Conservation (phyloP, 1,284 basidiomycete species). For the Pisolithus thermaeus region DNA sequence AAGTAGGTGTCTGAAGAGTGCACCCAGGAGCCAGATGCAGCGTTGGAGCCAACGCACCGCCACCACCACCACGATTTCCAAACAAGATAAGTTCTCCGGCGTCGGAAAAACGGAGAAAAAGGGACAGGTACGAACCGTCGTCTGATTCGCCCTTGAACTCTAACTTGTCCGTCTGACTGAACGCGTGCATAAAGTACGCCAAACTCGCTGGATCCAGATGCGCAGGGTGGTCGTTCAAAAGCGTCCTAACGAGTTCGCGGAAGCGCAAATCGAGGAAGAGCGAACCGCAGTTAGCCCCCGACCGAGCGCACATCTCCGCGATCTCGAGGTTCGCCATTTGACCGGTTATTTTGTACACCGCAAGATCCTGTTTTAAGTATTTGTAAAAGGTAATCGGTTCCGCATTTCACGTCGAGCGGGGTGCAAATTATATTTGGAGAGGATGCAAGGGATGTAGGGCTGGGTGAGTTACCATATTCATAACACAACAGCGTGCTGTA, state of each 20-base stretch:
- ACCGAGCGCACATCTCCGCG: slow-evolving; percentile 78
- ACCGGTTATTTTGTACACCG: slow-evolving; percentile 77
- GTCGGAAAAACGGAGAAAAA: neutral
- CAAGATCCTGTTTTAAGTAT: slow-evolving; percentile 42
- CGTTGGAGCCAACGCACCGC: neutral
- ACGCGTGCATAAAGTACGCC: slow-evolving; percentile 80
- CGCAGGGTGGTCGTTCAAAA: slow-evolving; percentile 69
- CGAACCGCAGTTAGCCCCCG: slow-evolving; percentile 77
- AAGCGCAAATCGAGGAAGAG: slow-evolving; percentile 80
- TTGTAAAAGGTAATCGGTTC: neutral
- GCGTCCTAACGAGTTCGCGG: slow-evolving; percentile 63
- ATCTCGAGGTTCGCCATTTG: slow-evolving; percentile 72
- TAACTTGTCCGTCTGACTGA: slow-evolving; percentile 81
- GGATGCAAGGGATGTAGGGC: neutral
- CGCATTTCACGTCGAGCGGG: neutral
- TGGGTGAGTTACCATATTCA: neutral
- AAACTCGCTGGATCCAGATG: slow-evolving; percentile 73
- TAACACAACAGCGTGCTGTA: slow-evolving; percentile 7
- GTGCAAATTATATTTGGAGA: neutral
- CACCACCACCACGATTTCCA: neutral
- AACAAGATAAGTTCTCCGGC: neutral
- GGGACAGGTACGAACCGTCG: slow-evolving; percentile 47
- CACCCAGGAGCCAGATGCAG: neutral
- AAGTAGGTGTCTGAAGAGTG: slow-evolving; percentile 59
- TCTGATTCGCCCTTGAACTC: slow-evolving; percentile 64